phyloP scores from a whole-genome alignment of 2,329 filamentous ascomycete species.

The Colletotrichum kahawae region DNA sequence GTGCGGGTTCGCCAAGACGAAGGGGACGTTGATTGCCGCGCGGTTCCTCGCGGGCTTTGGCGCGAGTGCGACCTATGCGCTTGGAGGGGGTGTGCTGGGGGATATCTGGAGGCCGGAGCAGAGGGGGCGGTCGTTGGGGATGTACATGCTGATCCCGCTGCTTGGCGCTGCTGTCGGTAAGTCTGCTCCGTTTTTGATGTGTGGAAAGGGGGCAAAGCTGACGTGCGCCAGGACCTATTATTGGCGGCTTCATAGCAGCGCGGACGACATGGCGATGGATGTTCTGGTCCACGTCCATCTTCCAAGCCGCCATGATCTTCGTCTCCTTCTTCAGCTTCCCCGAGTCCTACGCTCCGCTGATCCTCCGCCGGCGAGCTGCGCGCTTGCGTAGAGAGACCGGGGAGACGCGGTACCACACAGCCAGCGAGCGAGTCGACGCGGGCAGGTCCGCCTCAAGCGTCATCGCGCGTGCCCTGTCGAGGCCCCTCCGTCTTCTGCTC shows the following conservation, averaged over 20 bases:
- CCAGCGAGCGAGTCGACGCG: background rate
- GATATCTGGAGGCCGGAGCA: background rate
- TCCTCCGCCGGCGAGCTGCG: background rate
- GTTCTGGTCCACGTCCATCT: background rate
- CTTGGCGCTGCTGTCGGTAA: background rate
- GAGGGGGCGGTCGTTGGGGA: background rate
- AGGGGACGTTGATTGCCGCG: background rate
- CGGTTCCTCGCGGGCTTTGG: background rate
- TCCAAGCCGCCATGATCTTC: background rate
- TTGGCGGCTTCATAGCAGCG: background rate
- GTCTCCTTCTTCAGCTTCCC: background rate
- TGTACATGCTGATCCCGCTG: background rate
- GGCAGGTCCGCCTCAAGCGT: background rate
- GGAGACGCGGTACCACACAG: background rate
- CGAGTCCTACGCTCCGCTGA: background rate
- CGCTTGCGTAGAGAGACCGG: background rate
- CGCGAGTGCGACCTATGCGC: background rate
- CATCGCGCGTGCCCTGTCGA: background rate
- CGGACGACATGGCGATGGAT: background rate
- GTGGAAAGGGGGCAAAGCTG: background rate
- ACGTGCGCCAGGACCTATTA: background rate
- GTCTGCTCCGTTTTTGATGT: background rate
- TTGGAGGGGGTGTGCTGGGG: background rate
- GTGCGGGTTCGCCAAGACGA: background rate
- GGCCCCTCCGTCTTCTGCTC: background rate